Evolutionary conservation across 768 basidiomycete species (phyloP).

Genomic region (Leccinellum rugosiceps): DNA sequence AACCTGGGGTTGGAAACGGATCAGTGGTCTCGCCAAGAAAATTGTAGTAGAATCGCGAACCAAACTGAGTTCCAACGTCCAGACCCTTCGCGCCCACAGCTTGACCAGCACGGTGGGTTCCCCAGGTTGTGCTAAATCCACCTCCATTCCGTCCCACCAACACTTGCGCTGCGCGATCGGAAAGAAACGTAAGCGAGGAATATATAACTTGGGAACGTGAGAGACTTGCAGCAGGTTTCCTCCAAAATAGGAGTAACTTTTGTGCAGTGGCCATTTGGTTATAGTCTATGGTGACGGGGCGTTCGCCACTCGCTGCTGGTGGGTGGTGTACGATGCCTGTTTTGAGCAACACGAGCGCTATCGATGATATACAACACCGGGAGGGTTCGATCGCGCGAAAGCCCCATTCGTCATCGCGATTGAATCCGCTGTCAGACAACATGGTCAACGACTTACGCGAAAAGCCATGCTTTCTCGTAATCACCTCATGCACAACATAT

Average conservation of each 20-base stretch:
- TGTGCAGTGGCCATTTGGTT: constrained; percentile 96
- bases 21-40: constrained; percentile 5
- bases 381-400: constrained; percentile 94
- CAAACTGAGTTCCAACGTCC: constrained; percentile 96
- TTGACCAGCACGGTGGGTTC: constrained; percentile 63
- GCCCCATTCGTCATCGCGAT: constrained; percentile 98
- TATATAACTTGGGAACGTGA: background rate
- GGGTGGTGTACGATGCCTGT: constrained; percentile 86
- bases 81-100: constrained; percentile 95
- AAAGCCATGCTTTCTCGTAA: background rate
- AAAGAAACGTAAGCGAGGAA: background rate
- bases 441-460: constrained; percentile 8
- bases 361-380: constrained; percentile 96
- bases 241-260: constrained; percentile 95
- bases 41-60: constrained; percentile 40
- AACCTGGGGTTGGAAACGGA: constrained; percentile 12
- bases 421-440: constrained; percentile 64
- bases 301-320: constrained; percentile 50
- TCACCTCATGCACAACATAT: constrained; percentile 99
- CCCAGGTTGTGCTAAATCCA: constrained; percentile 66
- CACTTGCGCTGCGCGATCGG: constrained; percentile 79
- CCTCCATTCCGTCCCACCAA: constrained; percentile 99
- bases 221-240: constrained; percentile 92
- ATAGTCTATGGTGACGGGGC: constrained; percentile 80
- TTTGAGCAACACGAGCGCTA: constrained; percentile 95